A percentile compares a stretch with the other conserved stretches of the same genome.
Conservation (phyloP, 2,329 filamentous ascomycete genomes). For the Cucurbitaria berberidis region DNA sequence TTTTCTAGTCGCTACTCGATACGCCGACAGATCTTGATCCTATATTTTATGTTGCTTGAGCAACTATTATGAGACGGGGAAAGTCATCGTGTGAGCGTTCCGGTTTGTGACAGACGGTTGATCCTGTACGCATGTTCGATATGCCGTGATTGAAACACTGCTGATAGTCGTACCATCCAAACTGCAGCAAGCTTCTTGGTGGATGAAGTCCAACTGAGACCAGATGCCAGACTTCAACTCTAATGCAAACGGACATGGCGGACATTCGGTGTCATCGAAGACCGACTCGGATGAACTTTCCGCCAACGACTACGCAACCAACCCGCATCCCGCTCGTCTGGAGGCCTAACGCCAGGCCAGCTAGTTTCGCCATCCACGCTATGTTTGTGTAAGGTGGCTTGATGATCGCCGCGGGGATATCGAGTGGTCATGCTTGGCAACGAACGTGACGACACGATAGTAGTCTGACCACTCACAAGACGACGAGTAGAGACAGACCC, state of each 20-base stretch:
- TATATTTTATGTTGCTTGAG: no score
- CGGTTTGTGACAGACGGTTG: no score
- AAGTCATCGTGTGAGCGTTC: no score
- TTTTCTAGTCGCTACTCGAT: no score
- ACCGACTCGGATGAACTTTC: neutral
- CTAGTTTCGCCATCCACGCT: neutral
- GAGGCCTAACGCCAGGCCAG: neutral
- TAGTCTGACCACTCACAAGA: neutral
- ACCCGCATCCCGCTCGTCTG: neutral
- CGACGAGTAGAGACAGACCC: neutral
- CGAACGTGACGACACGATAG: slow-evolving; percentile 10
- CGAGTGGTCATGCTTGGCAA: neutral
- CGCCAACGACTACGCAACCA: neutral
- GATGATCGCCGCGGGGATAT: neutral
- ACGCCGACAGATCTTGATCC: no score
- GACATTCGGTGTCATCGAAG: neutral
- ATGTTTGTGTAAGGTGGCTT: neutral
- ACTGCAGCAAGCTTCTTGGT: no score
- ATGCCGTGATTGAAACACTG: no score
- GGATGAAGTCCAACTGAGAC: no score
- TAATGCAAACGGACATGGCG: neutral
- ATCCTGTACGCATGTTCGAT: no score
- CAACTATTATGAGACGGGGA: no score
- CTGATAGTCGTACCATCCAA: no score
- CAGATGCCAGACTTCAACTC: no score